Conservation (phyloP, 1,284 basidiomycete species). For the Vanrija sp. region DNA sequence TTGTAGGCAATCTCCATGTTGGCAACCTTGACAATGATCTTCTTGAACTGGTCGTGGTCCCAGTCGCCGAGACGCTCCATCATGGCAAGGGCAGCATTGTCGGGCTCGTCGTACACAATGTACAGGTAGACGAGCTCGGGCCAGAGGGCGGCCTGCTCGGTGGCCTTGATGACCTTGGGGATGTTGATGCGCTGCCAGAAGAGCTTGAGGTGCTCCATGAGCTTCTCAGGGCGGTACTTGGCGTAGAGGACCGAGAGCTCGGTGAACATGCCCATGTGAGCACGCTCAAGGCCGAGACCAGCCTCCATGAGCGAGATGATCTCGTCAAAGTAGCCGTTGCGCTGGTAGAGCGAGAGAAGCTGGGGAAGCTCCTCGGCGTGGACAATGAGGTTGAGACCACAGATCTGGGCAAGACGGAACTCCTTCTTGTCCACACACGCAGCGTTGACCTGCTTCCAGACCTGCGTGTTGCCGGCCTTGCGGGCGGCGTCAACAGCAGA, state of each 20-base stretch:
- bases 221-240: conserved; percentile 92
- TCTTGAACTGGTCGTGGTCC: conserved; percentile 99
- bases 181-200: conserved; percentile 93
- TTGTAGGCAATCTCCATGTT: conserved; percentile 88
- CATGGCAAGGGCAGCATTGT: conserved; percentile 53
- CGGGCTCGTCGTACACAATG: conserved; percentile 71
- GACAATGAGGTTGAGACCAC: conserved; percentile 87
- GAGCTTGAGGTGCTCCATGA: conserved; percentile 98
- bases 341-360: conserved; percentile 82
- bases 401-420: conserved; percentile 97
- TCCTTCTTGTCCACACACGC: conserved; percentile 97
- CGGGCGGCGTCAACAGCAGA: conserved; percentile 96
- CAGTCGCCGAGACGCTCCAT: conserved; percentile 87
- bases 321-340: conserved; percentile 90
- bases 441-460: conserved; percentile 99
- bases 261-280: conserved; percentile 69
- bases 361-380: conserved; percentile 75
- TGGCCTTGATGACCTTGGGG: conserved; percentile 79
- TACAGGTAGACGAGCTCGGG: conserved; percentile 98
- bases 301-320: conserved; percentile 87
- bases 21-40: conserved; percentile 87
- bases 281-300: conserved; percentile 89
- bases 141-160: conserved; percentile 97
- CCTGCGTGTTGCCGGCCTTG: conserved; percentile 99
- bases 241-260: conserved; percentile 92